Evolutionary conservation across 345 rosid genomes (phyloP).

Genomic region (Viola odorata): DNA sequence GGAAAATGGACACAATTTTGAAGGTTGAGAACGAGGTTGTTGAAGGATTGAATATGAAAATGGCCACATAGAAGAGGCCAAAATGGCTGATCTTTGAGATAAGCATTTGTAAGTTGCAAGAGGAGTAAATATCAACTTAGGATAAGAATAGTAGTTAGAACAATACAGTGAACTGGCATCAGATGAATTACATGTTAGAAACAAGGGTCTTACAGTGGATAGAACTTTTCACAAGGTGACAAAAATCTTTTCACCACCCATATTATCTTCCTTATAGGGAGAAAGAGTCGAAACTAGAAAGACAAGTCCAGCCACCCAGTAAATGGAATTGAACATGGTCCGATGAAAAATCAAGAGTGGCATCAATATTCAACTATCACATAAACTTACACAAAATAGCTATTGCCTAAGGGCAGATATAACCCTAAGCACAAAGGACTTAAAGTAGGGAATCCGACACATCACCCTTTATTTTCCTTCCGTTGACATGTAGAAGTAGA

Average conservation of each 20-base stretch:
- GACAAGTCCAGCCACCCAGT: neutral
- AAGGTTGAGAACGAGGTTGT: neutral
- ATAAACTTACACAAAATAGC: slow-evolving; percentile 4
- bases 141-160: too few relatives aligned
- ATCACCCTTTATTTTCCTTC: slow-evolving; percentile 67
- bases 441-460: slow-evolving; percentile 6
- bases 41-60: neutral
- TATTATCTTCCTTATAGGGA: neutral
- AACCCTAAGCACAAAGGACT: slow-evolving; percentile 4
- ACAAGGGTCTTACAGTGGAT: too few relatives aligned
- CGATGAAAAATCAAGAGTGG: slow-evolving; percentile 7
- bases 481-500: slow-evolving; percentile 32
- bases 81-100: neutral
- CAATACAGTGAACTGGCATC: too few relatives aligned
- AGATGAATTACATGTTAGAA: too few relatives aligned
- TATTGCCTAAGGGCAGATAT: neutral
- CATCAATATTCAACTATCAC: slow-evolving; percentile 1
- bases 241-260: neutral
- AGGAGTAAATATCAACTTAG: neutral
- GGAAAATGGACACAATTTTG: too few relatives aligned
- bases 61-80: neutral
- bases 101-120: neutral
- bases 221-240: too few relatives aligned
- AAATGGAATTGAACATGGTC: slow-evolving; percentile 2
- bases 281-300: neutral